Evolutionary conservation across 176 grass and related monocot species (phyloP), one percentile per base, ranked within the genome.

Genomic region (Avena insularis): DNA sequence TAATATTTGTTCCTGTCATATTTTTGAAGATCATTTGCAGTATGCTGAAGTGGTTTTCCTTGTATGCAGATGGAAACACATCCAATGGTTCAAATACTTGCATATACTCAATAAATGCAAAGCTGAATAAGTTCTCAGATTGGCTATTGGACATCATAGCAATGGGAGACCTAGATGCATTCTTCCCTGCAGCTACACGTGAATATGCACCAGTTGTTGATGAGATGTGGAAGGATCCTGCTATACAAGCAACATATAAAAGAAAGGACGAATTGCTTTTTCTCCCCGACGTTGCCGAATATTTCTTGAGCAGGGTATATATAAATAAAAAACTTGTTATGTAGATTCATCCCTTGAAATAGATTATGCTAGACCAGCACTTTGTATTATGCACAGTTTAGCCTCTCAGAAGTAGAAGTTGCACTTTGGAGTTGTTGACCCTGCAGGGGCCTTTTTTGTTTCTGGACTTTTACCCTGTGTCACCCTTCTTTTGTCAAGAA

Each of bases 91-190:
- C 84, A 27, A 87, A 78, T 85, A 69, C 78, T 33, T 94, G 90
- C 75, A 68, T 96, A 48, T 98, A 98, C 87, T 91, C 96, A 2
- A 98, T 98, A 71, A 98, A 93, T 90, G 87, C 92, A 69, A 95
- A 60, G 79, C 80, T 98, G 48, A 98, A 96, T 82, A 92, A 94
- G 76, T 98, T 98, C 80, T 96, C 96, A 33, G 92, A 98, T 43
- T 96, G 93, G 96, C 87, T 98, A 86, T 85, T 98, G 82, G 96
- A 96, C 66, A 98, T 98, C 56, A 94, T 98, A 77, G 96, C 96
- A 84, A 98, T 82, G 90, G 96, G 96, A 27, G 92, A 98, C 77
- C 76, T 98, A 71, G 96, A 98, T 74, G 90, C 96, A 47, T 96
- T 96, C 81, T 98, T 98, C 71, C 96, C 96, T 79, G 96, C 96